Conservation (phyloP, 2,329 filamentous ascomycete genomes). For the Zymoseptoria tritici region DNA sequence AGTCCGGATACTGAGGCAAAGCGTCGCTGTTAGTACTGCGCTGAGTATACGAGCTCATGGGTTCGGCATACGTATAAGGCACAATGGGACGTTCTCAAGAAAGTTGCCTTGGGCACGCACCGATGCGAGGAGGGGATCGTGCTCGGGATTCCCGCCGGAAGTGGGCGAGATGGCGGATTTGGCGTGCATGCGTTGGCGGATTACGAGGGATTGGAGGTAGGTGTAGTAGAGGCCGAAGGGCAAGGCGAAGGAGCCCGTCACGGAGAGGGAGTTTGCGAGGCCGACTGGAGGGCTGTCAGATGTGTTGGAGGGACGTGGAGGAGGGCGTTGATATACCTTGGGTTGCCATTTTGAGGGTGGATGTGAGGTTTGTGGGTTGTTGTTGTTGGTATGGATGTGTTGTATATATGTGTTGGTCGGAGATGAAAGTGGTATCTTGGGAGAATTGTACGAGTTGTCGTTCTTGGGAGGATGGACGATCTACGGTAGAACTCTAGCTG, state of each 20-base stretch:
- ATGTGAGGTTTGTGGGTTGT: no score
- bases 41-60: no score
- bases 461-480: no score
- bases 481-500: no score
- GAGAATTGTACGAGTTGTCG: no score
- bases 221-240: constrained; percentile 14
- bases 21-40: no score
- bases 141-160: not conserved
- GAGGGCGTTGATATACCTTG: no score
- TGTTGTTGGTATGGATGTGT: no score
- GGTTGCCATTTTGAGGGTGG: no score
- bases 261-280: constrained; percentile 7
- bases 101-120: constrained; percentile 13
- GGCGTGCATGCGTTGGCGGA: constrained; percentile 6
- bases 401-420: no score
- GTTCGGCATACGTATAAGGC: constrained; percentile 1
- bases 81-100: constrained; percentile 13
- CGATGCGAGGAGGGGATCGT: constrained; percentile 6
- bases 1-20: not conserved
- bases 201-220: constrained; percentile 10
- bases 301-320: not conserved
- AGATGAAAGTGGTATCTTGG: no score
- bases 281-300: constrained; percentile 29
- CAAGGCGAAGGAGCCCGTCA: constrained; percentile 13
- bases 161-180: constrained; percentile 4